Conservation (phyloP, 2,329 filamentous ascomycete species). For the Colletotrichum musae region DNA sequence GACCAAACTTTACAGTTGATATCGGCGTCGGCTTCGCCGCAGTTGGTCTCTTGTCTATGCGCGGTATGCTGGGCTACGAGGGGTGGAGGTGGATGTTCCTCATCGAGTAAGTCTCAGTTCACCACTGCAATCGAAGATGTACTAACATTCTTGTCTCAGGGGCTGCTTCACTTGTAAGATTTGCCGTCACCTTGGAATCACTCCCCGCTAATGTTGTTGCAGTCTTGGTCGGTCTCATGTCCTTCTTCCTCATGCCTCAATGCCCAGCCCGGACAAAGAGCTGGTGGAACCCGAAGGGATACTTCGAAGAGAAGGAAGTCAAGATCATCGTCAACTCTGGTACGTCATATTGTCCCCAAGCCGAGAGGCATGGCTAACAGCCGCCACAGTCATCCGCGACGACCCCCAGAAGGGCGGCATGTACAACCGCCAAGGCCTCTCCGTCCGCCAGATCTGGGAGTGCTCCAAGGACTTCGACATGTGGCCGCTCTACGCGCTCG, state of each 20-base stretch:
- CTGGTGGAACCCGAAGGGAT: slow-evolving; percentile 65
- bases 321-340: slow-evolving; percentile 71
- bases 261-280: slow-evolving; percentile 56
- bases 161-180: slow-evolving; percentile 51
- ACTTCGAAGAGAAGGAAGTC: slow-evolving; percentile 70
- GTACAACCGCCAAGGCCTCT: slow-evolving; percentile 71
- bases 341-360: slow-evolving; percentile 36
- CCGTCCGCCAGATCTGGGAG: slow-evolving; percentile 61
- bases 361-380: neutral
- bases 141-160: slow-evolving; percentile 43
- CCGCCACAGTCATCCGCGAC: slow-evolving; percentile 62
- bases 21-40: slow-evolving; percentile 70
- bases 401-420: slow-evolving; percentile 70
- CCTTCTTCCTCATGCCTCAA: slow-evolving; percentile 50
- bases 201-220: slow-evolving; percentile 49
- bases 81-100: slow-evolving; percentile 73
- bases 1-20: slow-evolving; percentile 45
- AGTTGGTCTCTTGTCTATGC: slow-evolving; percentile 68
- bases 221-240: slow-evolving; percentile 62
- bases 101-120: slow-evolving; percentile 49
- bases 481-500: slow-evolving; percentile 67
- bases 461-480: slow-evolving; percentile 69
- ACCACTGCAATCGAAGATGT: neutral
- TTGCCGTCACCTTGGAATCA: neutral
- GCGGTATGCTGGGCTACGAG: slow-evolving; percentile 64